Evolutionary conservation across 345 rosid genomes (phyloP).

Genomic region (Salix dunnii): DNA sequence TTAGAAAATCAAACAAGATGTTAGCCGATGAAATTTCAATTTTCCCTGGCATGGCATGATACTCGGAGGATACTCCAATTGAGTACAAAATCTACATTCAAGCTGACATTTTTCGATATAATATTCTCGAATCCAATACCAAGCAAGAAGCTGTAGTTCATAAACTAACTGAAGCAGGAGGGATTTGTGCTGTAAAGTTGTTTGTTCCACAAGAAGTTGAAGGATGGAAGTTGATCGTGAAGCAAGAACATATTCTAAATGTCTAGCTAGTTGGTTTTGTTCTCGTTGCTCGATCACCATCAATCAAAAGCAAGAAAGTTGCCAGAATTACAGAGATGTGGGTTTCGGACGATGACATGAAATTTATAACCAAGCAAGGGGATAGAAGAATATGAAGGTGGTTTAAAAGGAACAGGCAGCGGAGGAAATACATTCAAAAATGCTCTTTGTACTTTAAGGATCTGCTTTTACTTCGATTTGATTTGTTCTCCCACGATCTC

Average conservation of each 20-base stretch:
- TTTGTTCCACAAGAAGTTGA: neutral
- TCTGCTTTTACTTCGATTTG: neutral
- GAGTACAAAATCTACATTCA: neutral
- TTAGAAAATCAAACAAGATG: too few relatives aligned
- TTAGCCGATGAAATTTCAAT: neutral
- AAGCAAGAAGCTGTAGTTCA: neutral
- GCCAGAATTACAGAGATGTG: neutral
- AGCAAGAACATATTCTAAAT: constrained; percentile 10
- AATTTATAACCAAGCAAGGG: constrained; percentile 5
- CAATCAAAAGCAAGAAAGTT: constrained; percentile 9
- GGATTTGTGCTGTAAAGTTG: neutral
- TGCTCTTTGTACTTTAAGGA: neutral
- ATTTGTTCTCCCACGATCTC: neutral
- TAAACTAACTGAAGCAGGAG: neutral
- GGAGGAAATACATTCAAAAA: neutral
- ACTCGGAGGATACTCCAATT: neutral
- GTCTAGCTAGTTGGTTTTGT: neutral
- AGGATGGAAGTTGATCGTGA: neutral
- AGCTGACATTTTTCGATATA: too few relatives aligned
- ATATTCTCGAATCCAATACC: neutral
- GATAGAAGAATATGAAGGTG: neutral
- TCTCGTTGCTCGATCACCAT: neutral
- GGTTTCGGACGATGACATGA: neutral
- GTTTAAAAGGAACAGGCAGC: neutral
- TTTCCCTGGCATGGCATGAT: neutral